Conservation (phyloP, 2,329 filamentous ascomycete genomes). For the Alternaria sp. region DNA sequence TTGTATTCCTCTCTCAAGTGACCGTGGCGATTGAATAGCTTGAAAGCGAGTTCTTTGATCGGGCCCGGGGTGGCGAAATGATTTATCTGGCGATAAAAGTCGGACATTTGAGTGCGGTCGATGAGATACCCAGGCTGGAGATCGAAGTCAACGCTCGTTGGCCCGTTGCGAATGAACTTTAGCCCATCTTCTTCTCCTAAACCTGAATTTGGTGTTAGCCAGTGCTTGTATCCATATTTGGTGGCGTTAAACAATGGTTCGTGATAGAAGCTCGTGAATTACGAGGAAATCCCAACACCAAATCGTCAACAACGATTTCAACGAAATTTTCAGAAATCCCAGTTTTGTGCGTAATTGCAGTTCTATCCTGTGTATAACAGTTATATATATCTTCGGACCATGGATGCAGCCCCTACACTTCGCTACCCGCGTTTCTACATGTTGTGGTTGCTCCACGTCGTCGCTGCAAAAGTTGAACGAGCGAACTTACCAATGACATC, state of each 20-base stretch:
- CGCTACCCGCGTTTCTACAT: not conserved
- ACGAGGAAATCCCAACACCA: not conserved
- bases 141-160: not conserved
- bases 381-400: too few species aligned
- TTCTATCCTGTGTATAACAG: not conserved
- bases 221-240: not conserved
- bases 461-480: not conserved
- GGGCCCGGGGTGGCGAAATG: not conserved
- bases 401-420: not conserved
- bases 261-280: not conserved
- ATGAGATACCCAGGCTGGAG: not conserved
- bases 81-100: not conserved
- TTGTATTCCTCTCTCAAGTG: not conserved
- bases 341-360: not conserved
- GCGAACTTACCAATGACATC: not conserved
- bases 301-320: not conserved
- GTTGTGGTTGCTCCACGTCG: not conserved
- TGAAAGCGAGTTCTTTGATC: not conserved
- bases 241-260: not conserved
- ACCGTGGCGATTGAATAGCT: not conserved
- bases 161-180: not conserved
- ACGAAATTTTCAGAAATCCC: not conserved
- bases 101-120: not conserved
- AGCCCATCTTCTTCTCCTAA: not conserved
- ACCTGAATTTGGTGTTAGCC: not conserved